phyloP scores from a whole-genome alignment of 805 yeast genomes.

The Metschnikowia chrysomelidarum region DNA sequence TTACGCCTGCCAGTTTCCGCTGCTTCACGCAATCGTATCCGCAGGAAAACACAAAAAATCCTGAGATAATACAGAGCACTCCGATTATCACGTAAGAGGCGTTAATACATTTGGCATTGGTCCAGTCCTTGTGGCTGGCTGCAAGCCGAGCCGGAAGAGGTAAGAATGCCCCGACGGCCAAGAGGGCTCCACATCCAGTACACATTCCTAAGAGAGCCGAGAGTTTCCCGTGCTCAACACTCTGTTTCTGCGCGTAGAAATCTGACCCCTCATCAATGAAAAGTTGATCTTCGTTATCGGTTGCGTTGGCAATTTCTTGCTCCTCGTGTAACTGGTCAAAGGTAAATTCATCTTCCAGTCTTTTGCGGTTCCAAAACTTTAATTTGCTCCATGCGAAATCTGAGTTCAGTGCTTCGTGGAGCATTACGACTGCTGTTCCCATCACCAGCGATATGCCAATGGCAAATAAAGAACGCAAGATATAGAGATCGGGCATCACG shows the following conservation, averaged over 20 bases:
- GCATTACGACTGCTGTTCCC: constrained; percentile 59
- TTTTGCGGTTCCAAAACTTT: constrained; percentile 24
- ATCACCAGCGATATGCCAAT: constrained; percentile 55
- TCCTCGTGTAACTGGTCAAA: constrained; percentile 1
- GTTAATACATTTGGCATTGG: constrained; percentile 39
- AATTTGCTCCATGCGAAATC: constrained; percentile 35
- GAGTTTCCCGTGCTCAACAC: constrained; percentile 43
- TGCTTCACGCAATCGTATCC: constrained; percentile 44
- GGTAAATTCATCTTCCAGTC: constrained; percentile 2
- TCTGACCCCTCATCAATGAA: constrained; percentile 5
- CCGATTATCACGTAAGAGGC: constrained; percentile 52
- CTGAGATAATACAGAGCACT: constrained; percentile 34
- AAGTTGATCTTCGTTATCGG: constrained; percentile 1
- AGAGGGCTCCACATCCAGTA: constrained; percentile 67
- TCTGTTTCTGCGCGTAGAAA: constrained; percentile 1
- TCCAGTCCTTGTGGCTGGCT: constrained; percentile 31
- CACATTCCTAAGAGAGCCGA: constrained; percentile 61
- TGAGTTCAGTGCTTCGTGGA: constrained; percentile 52
- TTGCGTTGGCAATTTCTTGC: not conserved
- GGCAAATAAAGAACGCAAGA: constrained; percentile 57
- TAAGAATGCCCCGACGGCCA: constrained; percentile 53
- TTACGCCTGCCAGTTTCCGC: constrained; percentile 27
- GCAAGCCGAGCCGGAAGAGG: constrained; percentile 56
- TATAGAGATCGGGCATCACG: constrained; percentile 48
- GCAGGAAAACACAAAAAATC: constrained; percentile 38